A percentile compares a stretch with the other conserved stretches of the same genome.
phyloP scores from a whole-genome alignment of 2,329 filamentous ascomycete genomes.

The Zymoseptoria crescenta region DNA sequence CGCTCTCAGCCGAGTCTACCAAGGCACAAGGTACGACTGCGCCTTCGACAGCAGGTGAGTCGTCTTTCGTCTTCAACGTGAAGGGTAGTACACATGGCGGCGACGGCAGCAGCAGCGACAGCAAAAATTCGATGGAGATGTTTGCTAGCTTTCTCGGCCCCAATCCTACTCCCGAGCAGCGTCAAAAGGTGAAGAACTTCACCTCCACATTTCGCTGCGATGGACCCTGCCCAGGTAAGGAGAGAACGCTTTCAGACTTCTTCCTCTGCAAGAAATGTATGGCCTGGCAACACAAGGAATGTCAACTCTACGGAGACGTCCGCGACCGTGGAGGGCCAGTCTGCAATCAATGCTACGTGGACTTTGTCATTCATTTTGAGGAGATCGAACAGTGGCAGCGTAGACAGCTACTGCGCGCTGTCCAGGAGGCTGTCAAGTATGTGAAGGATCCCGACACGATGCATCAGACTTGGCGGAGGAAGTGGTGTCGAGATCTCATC shows the following conservation, averaged over 20 bases:
- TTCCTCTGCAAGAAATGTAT: conserved; percentile 15
- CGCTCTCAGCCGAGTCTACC: conserved; percentile 1
- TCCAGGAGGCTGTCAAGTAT: conserved; percentile 10
- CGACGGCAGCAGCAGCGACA: neutral
- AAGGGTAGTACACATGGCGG: neutral
- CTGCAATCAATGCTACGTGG: conserved; percentile 17
- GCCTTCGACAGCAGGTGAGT: neutral
- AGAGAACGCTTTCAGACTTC: conserved; percentile 7
- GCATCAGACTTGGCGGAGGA: conserved; percentile 2
- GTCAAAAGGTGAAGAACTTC: conserved; percentile 9
- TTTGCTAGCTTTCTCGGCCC: conserved; percentile 3
- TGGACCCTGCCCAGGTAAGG: conserved; percentile 13
- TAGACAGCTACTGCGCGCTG: conserved; percentile 8
- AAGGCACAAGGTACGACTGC: neutral
- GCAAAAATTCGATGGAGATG: neutral
- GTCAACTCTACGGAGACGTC: conserved; percentile 14
- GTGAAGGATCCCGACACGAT: conserved; percentile 8
- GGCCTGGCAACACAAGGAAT: conserved; percentile 17
- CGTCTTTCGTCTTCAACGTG: neutral
- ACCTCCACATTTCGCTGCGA: conserved; percentile 16
- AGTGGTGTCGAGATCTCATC: conserved; percentile 8
- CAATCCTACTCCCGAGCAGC: conserved; percentile 1
- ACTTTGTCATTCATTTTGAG: conserved; percentile 24
- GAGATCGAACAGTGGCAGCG: conserved; percentile 44
- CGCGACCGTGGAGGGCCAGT: conserved; percentile 12